These are phyloP conservation scores for Termitomyces sp. DNA, from an alignment of 1,284 basidiomycete genomes.

Conservation along the genomic window DNA sequence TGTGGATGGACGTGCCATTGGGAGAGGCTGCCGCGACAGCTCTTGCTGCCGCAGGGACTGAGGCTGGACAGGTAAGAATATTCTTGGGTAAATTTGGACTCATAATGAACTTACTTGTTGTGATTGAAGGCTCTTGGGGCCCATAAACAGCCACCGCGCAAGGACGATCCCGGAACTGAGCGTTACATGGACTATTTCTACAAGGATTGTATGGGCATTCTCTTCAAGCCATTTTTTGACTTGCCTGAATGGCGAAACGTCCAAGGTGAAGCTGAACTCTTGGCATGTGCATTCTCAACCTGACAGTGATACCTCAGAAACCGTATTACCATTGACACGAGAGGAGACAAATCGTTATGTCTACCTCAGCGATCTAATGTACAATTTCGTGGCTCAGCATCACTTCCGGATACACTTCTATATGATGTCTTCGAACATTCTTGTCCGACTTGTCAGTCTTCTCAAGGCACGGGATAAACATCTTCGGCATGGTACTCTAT, in stretches of 20 bases:
- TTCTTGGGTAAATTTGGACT: constrained; percentile 2
- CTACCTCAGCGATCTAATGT: constrained; percentile 86
- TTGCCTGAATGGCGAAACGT: constrained; percentile 71
- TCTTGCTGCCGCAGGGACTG: constrained; percentile 25
- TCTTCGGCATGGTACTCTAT: constrained; percentile 70
- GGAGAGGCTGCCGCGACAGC: constrained; percentile 29
- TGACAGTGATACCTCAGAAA: constrained; percentile 32
- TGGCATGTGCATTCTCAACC: neutral
- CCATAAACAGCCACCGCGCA: constrained; percentile 44
- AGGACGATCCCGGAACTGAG: constrained; percentile 83
- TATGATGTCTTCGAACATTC: constrained; percentile 76
- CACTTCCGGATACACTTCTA: constrained; percentile 89
- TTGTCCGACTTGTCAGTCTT: constrained; percentile 70
- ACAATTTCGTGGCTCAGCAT: constrained; percentile 86
- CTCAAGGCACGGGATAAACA: constrained; percentile 87
- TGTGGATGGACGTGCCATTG: constrained; percentile 73
- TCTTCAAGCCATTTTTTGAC: constrained; percentile 79
- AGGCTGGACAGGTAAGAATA: constrained; percentile 14
- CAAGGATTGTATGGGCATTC: constrained; percentile 63
- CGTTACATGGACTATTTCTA: constrained; percentile 93
- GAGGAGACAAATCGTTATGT: constrained; percentile 76
- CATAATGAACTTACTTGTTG: neutral
- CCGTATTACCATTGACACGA: constrained; percentile 51
- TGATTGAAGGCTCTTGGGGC: constrained; percentile 25
- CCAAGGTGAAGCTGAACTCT: constrained; percentile 40